Base-by-base conservation (phyloP, 495 filamentous ascomycete species). In the Aspergillus nanangensis region DNA sequence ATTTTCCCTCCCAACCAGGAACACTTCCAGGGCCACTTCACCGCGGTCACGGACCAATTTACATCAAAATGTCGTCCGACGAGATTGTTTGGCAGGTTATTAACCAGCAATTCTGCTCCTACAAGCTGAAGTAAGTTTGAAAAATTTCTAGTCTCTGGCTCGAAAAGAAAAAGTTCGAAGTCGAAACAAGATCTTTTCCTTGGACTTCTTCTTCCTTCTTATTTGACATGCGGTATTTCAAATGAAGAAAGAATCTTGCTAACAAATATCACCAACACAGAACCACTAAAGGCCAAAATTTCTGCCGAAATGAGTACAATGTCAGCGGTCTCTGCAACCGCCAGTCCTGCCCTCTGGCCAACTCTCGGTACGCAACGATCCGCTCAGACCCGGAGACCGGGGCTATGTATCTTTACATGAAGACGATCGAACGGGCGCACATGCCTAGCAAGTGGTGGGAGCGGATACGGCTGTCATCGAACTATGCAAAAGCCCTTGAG, bases 21-120 rank as follows among this genome's bases (percentile, higher is more conserved):
- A 58, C n/a, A 17, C 38, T 33, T 32, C 20, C n/a, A 8, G 37
- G n/a, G n/a, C n/a, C n/a, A n/a, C 19, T 40, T 25, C 37, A 17
- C n/a, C 27, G 45, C 17, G 31, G 8, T 43, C 24, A 24, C 21
- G 34, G 46, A 40, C 36, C 41, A 8, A 18, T 3, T 43, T 18
- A 15, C 24, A 1, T 47, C 48, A 65, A 52, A 14, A 88, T 83
- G 77, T 80, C 86, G 55, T 95, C 89, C 36, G 93, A 98, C 77
- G 93, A 97, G 66, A 94, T 98, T 53, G 88, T 98, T 56, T 98
- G 93, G 93, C 85, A 91, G 58, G 82, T 94, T 44, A 95, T 96
- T 45, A 89, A 90, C 65, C 83, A 96, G 68, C 88, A 96, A 66
- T 96, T 96, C 63, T 98, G 93, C 70, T 83, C 88, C 38, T 97